These are phyloP conservation scores for Candida chilensis DNA, from an alignment of 805 yeast species.

Conservation along the genomic window DNA sequence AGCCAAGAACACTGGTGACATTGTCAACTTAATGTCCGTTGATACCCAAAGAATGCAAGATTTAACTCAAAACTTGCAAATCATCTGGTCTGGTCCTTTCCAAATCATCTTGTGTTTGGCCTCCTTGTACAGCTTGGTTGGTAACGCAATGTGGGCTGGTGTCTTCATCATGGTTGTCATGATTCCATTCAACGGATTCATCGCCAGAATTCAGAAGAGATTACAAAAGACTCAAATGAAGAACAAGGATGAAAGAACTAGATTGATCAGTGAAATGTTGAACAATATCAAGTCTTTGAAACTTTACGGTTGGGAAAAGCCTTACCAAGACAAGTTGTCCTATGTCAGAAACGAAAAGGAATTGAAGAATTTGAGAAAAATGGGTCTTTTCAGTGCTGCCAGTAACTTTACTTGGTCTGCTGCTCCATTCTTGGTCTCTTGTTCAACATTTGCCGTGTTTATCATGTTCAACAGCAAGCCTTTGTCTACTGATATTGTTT, in stretches of 20 bases:
- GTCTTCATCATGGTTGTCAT: constrained; percentile 67
- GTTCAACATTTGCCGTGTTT: constrained; percentile 81
- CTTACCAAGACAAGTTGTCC: constrained; percentile 66
- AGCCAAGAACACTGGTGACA: constrained; percentile 79
- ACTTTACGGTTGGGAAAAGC: constrained; percentile 92
- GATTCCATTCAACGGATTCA: constrained; percentile 69
- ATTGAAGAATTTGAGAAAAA: constrained; percentile 61
- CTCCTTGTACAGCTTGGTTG: constrained; percentile 65
- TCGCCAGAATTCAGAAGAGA: constrained; percentile 59
- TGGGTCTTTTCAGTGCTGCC: constrained; percentile 65
- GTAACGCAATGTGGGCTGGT: constrained; percentile 96
- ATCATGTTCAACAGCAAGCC: constrained; percentile 53
- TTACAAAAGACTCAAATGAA: constrained; percentile 84
- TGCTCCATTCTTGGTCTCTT: constrained; percentile 85
- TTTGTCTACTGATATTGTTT: constrained; percentile 81
- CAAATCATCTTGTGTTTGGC: constrained; percentile 71
- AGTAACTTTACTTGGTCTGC: constrained; percentile 72
- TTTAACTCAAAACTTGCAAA: constrained; percentile 65
- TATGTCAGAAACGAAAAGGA: constrained; percentile 86
- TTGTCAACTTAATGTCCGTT: constrained; percentile 90
- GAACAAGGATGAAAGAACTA: constrained; percentile 85
- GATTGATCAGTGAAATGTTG: constrained; percentile 79
- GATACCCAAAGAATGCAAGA: constrained; percentile 88
- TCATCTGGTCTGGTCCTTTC: constrained; percentile 91
- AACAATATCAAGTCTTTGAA: constrained; percentile 90